phyloP scores from a whole-genome alignment of 371 early-diverging fungal species.

The Mucor indicus region DNA sequence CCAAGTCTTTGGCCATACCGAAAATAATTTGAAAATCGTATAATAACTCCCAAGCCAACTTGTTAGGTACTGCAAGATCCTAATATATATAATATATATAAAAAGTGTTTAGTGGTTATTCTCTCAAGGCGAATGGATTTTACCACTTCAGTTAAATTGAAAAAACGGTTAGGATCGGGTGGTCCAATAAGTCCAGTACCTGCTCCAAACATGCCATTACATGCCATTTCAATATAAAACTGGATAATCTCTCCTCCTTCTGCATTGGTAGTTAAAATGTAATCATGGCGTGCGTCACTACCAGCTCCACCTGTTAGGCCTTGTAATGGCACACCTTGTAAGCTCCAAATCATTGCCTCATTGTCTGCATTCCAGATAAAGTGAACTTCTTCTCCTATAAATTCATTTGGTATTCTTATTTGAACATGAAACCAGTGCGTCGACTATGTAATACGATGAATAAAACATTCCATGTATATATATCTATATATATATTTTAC shows the following conservation, averaged over 20 bases:
- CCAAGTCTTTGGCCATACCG: conserved; percentile 75
- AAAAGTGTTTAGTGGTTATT: not conserved
- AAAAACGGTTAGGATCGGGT: conserved; percentile 59
- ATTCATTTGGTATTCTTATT: conserved; percentile 70
- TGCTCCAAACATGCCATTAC: conserved; percentile 88
- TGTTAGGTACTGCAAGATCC: conserved; percentile 73
- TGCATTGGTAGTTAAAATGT: conserved; percentile 59
- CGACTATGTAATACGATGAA: conserved; percentile 46
- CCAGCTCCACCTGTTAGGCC: conserved; percentile 84
- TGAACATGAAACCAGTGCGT: conserved; percentile 87
- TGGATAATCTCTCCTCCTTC: conserved; percentile 64
- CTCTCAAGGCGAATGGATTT: too few relatives aligned
- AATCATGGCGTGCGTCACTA: conserved; percentile 70
- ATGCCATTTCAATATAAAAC: conserved; percentile 87
- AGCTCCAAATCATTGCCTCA: conserved; percentile 89
- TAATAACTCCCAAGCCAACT: conserved; percentile 64
- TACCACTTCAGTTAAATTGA: conserved; percentile 42
- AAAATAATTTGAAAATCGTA: conserved; percentile 81
- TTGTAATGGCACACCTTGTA: conserved; percentile 76
- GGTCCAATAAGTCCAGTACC: conserved; percentile 60
- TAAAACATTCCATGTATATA: too few relatives aligned
- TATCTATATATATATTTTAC: conserved; percentile 31
- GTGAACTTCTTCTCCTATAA: conserved; percentile 70
- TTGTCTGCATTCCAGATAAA: conserved; percentile 81
- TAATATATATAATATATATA: not conserved